These are phyloP conservation scores for Raphanus hybrid DNA, from an alignment of 441 rosid species.

Conservation along the genomic window DNA sequence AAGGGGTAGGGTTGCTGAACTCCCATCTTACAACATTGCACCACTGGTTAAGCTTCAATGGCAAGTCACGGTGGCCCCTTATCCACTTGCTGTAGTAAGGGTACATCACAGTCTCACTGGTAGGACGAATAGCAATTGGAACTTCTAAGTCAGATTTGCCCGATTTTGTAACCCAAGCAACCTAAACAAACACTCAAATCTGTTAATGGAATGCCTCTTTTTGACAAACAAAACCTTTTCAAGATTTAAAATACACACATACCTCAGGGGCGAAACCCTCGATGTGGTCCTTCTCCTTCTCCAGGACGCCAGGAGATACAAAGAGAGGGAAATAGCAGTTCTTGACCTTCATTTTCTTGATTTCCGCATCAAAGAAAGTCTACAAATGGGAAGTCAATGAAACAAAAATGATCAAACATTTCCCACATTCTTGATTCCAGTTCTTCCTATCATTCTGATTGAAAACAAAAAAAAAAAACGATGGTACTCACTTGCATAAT, in stretches of 20 bases:
- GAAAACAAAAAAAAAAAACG: not conserved
- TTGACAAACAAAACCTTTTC: not conserved
- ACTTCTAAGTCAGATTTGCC: constrained; percentile 94
- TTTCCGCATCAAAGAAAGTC: constrained; percentile 90
- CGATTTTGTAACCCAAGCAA: constrained; percentile 98
- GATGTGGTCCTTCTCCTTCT: constrained; percentile 94
- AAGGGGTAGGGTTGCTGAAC: constrained; percentile 98
- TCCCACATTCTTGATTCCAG: no score
- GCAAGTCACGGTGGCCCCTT: constrained; percentile 97
- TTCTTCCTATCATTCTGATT: no score
- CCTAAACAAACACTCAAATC: constrained; percentile 52
- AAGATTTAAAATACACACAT: constrained; percentile 39
- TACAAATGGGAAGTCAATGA: constrained; percentile 41
- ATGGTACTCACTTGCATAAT: constrained; percentile 76
- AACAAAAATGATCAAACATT: not conserved
- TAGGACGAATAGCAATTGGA: constrained; percentile 97
- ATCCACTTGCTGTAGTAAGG: constrained; percentile 98
- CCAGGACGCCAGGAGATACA: constrained; percentile 85
- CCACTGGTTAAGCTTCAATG: constrained; percentile 97
- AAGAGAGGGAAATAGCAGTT: constrained; percentile 96
- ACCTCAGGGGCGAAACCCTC: constrained; percentile 99
- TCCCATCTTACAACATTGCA: constrained; percentile 99
- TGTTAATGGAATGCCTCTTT: not conserved
- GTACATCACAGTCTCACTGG: constrained; percentile 99
- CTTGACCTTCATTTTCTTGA: constrained; percentile 93